Conservation (phyloP, 352 stramenopile genomes). For the Globisporangium splendens region DNA sequence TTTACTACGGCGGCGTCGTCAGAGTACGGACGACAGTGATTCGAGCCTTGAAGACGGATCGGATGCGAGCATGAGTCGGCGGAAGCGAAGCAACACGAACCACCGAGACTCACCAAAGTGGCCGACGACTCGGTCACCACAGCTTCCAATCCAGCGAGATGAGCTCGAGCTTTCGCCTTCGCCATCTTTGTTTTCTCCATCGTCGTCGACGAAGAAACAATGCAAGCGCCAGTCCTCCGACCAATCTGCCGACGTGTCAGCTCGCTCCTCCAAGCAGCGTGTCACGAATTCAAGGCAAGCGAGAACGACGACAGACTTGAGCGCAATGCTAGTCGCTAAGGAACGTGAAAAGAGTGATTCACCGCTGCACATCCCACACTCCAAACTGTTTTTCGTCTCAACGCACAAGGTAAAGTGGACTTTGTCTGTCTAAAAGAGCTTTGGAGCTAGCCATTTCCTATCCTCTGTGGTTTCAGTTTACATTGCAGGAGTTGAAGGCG, state of each 20-base stretch:
- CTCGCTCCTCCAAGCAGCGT: conserved; percentile 39
- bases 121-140: conserved; percentile 14
- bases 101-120: conserved; percentile 5
- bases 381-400: conserved; percentile 69
- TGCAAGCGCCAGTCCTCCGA: conserved; percentile 51
- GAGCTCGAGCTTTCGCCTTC: background rate
- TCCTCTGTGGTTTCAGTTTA: conserved; percentile 40
- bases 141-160: background rate
- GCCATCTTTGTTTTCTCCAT: conserved; percentile 14
- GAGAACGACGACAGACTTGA: conserved; percentile 11
- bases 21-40: conserved; percentile 54
- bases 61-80: conserved; percentile 40
- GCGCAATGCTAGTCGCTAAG: conserved; percentile 12
- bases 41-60: conserved; percentile 58
- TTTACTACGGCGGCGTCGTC: conserved; percentile 38
- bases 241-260: conserved; percentile 26
- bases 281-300: conserved; percentile 18
- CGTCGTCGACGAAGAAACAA: conserved; percentile 38
- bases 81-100: conserved; percentile 69
- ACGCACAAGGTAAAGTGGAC: conserved; percentile 50
- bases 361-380: conserved; percentile 1
- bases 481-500: conserved; percentile 67
- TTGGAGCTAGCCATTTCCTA: background rate
- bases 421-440: background rate
- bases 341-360: conserved; percentile 7